phyloP scores from a whole-genome alignment of 129 eudicot genomes.

The Glebionis coronaria region DNA sequence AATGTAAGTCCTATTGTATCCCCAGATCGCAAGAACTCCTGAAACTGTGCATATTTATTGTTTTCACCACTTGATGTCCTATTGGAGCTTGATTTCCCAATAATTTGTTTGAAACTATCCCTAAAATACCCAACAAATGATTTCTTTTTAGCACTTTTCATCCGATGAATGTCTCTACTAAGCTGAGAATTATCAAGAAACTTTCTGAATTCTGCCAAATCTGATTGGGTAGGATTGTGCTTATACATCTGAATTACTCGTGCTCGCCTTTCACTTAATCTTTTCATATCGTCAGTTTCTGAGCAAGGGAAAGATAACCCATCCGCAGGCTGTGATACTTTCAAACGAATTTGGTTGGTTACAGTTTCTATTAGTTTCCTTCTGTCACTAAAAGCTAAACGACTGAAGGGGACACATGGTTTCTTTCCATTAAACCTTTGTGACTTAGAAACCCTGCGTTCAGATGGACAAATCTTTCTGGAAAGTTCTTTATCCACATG shows the following conservation, averaged over 20 bases:
- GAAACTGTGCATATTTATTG: constrained; percentile 66
- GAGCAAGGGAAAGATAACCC: constrained; percentile 53
- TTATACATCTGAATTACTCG: constrained; percentile 57
- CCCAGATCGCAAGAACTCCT: constrained; percentile 68
- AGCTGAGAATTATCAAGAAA: constrained; percentile 44
- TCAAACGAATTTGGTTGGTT: constrained; percentile 61
- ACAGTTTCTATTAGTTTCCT: constrained; percentile 67
- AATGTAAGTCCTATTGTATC: constrained; percentile 60
- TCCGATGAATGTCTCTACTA: constrained; percentile 30
- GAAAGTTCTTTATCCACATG: constrained; percentile 44
- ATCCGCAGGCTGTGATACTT: constrained; percentile 51
- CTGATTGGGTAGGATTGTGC: constrained; percentile 51
- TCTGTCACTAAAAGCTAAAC: constrained; percentile 77
- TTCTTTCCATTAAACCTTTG: constrained; percentile 52
- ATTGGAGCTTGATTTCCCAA: constrained; percentile 59
- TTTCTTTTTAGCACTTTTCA: constrained; percentile 58
- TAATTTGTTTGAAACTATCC: constrained; percentile 62
- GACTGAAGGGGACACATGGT: constrained; percentile 51
- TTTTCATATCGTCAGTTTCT: constrained; percentile 38
- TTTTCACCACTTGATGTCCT: constrained; percentile 42
- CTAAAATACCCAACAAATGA: constrained; percentile 52
- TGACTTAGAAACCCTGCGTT: constrained; percentile 53
- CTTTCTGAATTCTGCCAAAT: constrained; percentile 55
- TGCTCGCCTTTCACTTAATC: constrained; percentile 52
- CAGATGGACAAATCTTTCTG: constrained; percentile 45